These are phyloP conservation scores for Saccharomycopsis babjevae DNA, from an alignment of 805 yeast genomes.

Conservation along the genomic window DNA sequence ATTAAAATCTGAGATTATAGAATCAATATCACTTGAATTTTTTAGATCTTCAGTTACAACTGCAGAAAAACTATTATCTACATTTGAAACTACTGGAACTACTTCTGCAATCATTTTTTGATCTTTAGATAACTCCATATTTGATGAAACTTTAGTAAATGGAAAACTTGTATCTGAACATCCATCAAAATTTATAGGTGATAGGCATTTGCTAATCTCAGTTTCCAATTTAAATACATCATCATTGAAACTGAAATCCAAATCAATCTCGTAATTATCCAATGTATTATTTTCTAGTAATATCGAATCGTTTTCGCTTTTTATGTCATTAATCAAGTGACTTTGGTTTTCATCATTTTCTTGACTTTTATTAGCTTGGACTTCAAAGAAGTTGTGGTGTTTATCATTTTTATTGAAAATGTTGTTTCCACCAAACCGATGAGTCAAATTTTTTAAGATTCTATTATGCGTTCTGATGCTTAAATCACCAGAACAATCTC, in stretches of 20 bases:
- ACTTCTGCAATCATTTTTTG: background rate
- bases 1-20: background rate
- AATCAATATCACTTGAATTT: background rate
- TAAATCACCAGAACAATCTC: background rate
- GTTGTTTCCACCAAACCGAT: background rate
- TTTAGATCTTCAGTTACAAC: background rate
- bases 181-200: background rate
- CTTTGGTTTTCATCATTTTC: background rate
- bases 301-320: background rate
- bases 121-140: background rate
- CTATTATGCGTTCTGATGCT: background rate
- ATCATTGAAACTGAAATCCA: background rate
- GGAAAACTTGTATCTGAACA: background rate
- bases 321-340: background rate
- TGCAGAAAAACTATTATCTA: too few relatives aligned
- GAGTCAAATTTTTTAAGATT: background rate
- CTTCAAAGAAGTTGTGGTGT: background rate
- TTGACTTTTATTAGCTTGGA: background rate
- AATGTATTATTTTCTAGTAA: background rate
- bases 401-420: background rate
- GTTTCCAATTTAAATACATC: background rate
- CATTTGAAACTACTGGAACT: too few relatives aligned
- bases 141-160: background rate
- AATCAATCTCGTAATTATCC: background rate
- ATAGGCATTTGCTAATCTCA: background rate